Evolutionary conservation across 2,329 filamentous ascomycete genomes (phyloP), one percentile per base, ranked within the genome.

Genomic region (Pyrenophora graminea): DNA sequence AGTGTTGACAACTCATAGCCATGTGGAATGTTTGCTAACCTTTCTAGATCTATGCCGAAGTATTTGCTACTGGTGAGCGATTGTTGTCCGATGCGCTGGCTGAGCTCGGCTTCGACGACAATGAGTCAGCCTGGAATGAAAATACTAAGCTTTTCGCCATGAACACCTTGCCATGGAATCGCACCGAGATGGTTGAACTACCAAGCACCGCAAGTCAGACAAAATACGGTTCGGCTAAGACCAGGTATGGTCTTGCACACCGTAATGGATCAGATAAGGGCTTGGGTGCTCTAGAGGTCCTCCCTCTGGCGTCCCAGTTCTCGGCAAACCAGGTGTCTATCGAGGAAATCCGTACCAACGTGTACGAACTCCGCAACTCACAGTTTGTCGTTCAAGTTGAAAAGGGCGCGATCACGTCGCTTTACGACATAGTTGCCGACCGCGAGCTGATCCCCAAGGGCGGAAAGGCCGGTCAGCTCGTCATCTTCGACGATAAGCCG

Each of bases 401-500:
- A 39, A 77, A 83, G 13, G 94, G 94, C 37, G 82, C 82, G 54
- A 92, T 99, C 59, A 91, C 86, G 0, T 97, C 92, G 6, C 80
- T 99, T 1, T 87, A 89, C 67, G 94, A 97, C 72, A 80, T 86
- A 34, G 74, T 80, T 38, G 85, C 84, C 8, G 80, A 88, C 21
- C 86, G 93, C 44, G 91, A 99, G 71, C 76, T 96, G 17, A 83
- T 99, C 41, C 82, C 90, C 3, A 78, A 82, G 53, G 82, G 80
- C 25, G 82, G 83, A 19, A 92, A 92, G 71, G 92, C 88, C 19
- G 96, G 96, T 61, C 91, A 97, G 69, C 85, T 94, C 43, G 92
- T 97, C 58, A 85, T 97, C 19, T 97, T 95, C 66, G 94, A 99
- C 68, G 94, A 99, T 76, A 97, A 97, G 76, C 92, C 92, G 18